Conservation (phyloP, 345 rosid genomes). For the Heritiera littoralis region DNA sequence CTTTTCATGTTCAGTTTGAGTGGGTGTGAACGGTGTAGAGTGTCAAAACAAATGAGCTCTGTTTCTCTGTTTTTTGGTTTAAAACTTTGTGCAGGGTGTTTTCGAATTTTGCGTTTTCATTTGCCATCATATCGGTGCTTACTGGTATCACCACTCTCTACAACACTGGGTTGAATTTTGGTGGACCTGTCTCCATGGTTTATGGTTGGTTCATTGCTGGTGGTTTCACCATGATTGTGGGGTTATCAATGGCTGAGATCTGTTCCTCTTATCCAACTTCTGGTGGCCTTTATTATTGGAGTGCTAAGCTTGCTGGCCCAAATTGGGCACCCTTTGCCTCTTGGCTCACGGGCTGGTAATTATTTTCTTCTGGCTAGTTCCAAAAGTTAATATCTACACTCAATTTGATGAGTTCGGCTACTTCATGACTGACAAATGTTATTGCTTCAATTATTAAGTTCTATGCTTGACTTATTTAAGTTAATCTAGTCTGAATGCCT, state of each 20-base stretch:
- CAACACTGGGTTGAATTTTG: slow-evolving; percentile 73
- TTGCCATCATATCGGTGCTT: slow-evolving; percentile 83
- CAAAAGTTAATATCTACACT: not conserved
- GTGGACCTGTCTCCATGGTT: slow-evolving; percentile 75
- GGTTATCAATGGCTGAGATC: slow-evolving; percentile 91
- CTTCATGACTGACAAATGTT: not conserved
- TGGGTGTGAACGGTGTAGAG: not conserved
- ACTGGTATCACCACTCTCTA: slow-evolving; percentile 95
- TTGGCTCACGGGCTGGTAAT: slow-evolving; percentile 96
- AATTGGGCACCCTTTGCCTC: slow-evolving; percentile 94
- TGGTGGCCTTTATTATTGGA: slow-evolving; percentile 98
- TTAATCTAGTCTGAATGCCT: not conserved
- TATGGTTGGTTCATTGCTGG: slow-evolving; percentile 95
- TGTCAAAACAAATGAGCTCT: not conserved
- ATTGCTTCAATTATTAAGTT: not conserved
- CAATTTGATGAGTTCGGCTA: not conserved
- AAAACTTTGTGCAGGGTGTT: slow-evolving; percentile 57
- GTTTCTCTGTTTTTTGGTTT: slow-evolving; percentile 10
- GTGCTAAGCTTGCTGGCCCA: slow-evolving; percentile 94
- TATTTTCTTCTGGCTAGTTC: not conserved
- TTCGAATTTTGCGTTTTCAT: slow-evolving; percentile 92
- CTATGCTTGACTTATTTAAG: not conserved
- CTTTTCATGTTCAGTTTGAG: not conserved
- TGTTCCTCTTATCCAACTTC: slow-evolving; percentile 97
- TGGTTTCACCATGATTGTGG: slow-evolving; percentile 79